These are phyloP conservation scores for Saturnispora kantuleensis DNA, from an alignment of 805 yeast genomes.

Conservation along the genomic window DNA sequence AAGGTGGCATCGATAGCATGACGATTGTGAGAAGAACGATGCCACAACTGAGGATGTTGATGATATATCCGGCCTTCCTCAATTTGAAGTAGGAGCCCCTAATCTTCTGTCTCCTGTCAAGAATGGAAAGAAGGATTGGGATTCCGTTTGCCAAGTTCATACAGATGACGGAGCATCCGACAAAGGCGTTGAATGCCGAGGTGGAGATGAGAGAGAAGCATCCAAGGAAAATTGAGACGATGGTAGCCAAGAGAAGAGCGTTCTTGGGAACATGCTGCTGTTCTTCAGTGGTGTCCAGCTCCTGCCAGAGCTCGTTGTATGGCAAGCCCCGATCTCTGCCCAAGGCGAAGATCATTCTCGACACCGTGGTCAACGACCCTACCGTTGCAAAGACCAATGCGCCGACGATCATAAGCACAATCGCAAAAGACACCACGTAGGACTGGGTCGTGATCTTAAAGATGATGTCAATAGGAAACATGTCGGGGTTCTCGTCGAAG, in stretches of 20 bases:
- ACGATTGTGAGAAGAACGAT: slow-evolving; percentile 54
- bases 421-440: slow-evolving; percentile 54
- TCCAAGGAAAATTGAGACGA: slow-evolving; percentile 49
- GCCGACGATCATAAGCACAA: slow-evolving; percentile 57
- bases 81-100: slow-evolving; percentile 62
- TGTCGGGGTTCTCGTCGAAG: slow-evolving; percentile 51
- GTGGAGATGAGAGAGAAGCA: slow-evolving; percentile 57
- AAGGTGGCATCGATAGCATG: slow-evolving; percentile 64
- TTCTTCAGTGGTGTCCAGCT: slow-evolving; percentile 45
- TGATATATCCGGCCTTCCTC: slow-evolving; percentile 51
- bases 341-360: slow-evolving; percentile 72
- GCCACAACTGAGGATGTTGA: slow-evolving; percentile 46
- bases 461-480: slow-evolving; percentile 71
- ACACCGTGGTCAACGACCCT: slow-evolving; percentile 72
- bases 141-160: slow-evolving; percentile 68
- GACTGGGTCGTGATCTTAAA: slow-evolving; percentile 65
- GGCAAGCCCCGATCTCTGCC: slow-evolving; percentile 82
- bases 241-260: slow-evolving; percentile 57
- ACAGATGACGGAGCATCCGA: slow-evolving; percentile 73
- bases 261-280: slow-evolving; percentile 58
- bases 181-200: slow-evolving; percentile 73
- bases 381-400: slow-evolving; percentile 68
- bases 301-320: slow-evolving; percentile 50
- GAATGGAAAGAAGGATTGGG: slow-evolving; percentile 55
- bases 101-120: slow-evolving; percentile 50